Base-by-base conservation (phyloP, 1,139 yeast genomes). In the Nakaseomyces kungkrabaensis region DNA sequence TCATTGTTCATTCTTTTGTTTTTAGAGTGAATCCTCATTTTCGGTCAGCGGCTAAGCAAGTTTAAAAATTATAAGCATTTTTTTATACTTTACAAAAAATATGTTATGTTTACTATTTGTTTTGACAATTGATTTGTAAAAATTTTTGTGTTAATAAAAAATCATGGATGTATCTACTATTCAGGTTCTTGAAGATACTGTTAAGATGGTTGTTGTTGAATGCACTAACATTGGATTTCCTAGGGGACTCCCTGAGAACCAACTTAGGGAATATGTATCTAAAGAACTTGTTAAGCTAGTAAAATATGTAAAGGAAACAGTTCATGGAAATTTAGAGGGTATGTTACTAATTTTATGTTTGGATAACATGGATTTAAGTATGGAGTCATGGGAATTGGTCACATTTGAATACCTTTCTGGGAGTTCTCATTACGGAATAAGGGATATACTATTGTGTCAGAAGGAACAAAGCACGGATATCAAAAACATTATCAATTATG, bases 401-500 rank as follows among this genome's bases (percentile, higher is more conserved):
- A 11, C 31, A 4, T 27, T n/a, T 41, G 44, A 41, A 13, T 27
- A 41, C 7, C 33, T 41, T 11, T 5, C 8, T 4, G 42, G 36
- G 5, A 9, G 17, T 6, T 38, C 42, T 11, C 31, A 25, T 24
- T 25, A 5, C 13, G 25, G 34, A 13, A 13, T 41, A 8, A 5
- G 33, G 7, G 44, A 41, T 27, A n/a, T 41, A 13, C 13, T 41
- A 4, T n/a, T 41, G 5, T 29, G 33, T 29, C 25, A n/a, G 13
- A 41, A 41, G 34, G 34, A 29, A 5, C n/a, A 41, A n/a, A 27
- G n/a, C 7, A 29, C 34, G 8, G 34, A 41, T 9, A 5, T 22
- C 5, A n/a, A 11, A 13, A n/a, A 9, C 4, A 41, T 41, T 4
- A 13, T 27, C 1, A 36, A 46, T 1, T 56, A 53, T 46, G 29